Percentiles rank a stretch among this genome's conserved stretches.
Conservation (phyloP, 306 rosid genomes). For the Canavalia gladiata region DNA sequence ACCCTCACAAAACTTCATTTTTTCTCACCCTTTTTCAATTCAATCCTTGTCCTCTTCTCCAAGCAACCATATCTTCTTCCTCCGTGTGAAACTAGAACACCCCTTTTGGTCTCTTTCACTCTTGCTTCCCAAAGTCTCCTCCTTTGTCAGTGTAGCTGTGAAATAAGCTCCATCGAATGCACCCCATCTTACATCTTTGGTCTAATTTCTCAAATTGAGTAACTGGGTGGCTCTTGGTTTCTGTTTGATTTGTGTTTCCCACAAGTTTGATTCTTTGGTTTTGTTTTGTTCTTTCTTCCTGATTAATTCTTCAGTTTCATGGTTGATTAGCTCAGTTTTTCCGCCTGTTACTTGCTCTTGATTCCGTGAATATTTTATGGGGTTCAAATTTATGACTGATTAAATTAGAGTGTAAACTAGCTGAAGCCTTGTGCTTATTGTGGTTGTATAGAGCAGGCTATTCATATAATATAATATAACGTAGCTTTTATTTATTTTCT, state of each 20-base stretch:
- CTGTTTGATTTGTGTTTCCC: background rate
- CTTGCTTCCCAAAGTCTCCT: background rate
- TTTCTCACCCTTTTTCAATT: conserved; percentile 2
- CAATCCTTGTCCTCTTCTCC: conserved; percentile 37
- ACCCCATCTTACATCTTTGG: conserved; percentile 7
- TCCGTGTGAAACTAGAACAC: background rate
- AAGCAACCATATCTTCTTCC: conserved; percentile 12
- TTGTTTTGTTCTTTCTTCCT: background rate
- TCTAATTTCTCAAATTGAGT: conserved; percentile 18
- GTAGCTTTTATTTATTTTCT: background rate
- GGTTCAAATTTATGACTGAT: conserved; percentile 27
- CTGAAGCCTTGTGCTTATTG: background rate
- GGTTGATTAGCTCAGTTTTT: no score
- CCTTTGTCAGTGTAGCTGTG: background rate
- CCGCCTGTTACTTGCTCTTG: background rate
- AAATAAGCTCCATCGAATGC: background rate
- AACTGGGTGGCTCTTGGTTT: conserved; percentile 15
- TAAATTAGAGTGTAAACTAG: background rate
- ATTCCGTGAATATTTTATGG: background rate
- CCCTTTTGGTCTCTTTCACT: conserved; percentile 18
- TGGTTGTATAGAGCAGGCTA: conserved; percentile 9
- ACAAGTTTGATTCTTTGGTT: background rate
- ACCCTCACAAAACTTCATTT: conserved; percentile 6
- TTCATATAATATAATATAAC: background rate
- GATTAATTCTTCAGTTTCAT: background rate